These are phyloP conservation scores for Cryptococcus amylolentus DNA, from an alignment of 1,284 basidiomycete genomes.

Conservation along the genomic window DNA sequence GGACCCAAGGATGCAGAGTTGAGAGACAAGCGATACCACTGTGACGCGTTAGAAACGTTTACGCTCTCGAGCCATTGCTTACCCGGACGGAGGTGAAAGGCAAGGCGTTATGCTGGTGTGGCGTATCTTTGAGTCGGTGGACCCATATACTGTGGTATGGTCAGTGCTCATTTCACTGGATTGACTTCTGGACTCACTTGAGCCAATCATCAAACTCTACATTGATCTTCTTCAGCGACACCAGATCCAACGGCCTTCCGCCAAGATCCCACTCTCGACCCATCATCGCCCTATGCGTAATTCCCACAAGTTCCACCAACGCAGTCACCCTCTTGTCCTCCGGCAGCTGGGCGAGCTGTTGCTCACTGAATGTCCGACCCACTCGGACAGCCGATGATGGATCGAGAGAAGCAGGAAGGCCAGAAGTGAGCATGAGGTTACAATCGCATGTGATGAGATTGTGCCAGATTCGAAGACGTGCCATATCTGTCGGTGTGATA, in stretches of 20 bases:
- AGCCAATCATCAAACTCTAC: slow-evolving; percentile 6
- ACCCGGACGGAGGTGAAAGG: slow-evolving; percentile 9
- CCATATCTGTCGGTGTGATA: slow-evolving; percentile 3
- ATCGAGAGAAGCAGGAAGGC: slow-evolving; percentile 5
- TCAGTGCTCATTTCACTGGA: too few species aligned
- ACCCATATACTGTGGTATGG: not conserved
- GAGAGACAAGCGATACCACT: too few species aligned
- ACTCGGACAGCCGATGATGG: not conserved
- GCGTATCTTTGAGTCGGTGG: not conserved
- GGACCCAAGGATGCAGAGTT: not conserved
- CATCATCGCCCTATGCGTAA: slow-evolving; percentile 2
- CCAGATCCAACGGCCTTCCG: not conserved
- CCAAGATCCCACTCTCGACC: not conserved
- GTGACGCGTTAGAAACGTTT: too few species aligned
- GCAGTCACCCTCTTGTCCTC: slow-evolving; percentile 3
- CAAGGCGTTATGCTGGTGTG: slow-evolving; percentile 2
- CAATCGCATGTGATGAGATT: slow-evolving; percentile 10
- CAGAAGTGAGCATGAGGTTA: slow-evolving; percentile 9
- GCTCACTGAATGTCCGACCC: not conserved
- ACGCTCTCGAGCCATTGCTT: not conserved
- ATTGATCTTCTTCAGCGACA: slow-evolving; percentile 2
- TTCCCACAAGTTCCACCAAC: slow-evolving; percentile 5
- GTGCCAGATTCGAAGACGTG: slow-evolving; percentile 3
- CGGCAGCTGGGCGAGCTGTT: slow-evolving; percentile 3
- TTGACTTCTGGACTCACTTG: not conserved